These are phyloP conservation scores for Schwanniomyces vanrijiae DNA, from an alignment of 805 yeast species.

Conservation along the genomic window DNA sequence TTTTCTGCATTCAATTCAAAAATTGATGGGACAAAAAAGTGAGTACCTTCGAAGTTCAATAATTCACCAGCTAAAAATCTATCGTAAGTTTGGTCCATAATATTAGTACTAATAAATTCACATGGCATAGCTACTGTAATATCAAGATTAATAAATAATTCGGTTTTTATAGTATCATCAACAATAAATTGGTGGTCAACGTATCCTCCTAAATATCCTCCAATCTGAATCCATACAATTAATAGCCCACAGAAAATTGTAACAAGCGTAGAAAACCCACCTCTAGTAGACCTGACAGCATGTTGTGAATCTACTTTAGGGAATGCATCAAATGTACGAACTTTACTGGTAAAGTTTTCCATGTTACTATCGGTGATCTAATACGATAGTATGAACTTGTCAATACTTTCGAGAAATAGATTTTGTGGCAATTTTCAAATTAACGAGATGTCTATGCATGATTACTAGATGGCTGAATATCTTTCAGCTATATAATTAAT, in stretches of 20 bases:
- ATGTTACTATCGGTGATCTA: conserved; percentile 13
- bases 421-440: neutral
- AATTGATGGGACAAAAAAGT: conserved; percentile 53
- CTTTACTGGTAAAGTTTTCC: conserved; percentile 36
- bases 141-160: conserved; percentile 73
- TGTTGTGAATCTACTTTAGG: conserved; percentile 52
- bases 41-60: conserved; percentile 65
- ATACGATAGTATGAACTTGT: neutral
- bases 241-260: conserved; percentile 63
- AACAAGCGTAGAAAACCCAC: conserved; percentile 69
- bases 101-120: conserved; percentile 68
- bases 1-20: conserved; percentile 47
- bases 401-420: neutral
- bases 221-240: conserved; percentile 80
- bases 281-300: conserved; percentile 70
- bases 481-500: too few species aligned
- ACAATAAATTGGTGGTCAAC: conserved; percentile 78
- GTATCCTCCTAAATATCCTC: conserved; percentile 80
- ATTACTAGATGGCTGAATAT: neutral
- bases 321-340: conserved; percentile 49
- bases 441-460: neutral
- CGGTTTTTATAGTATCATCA: conserved; percentile 56
- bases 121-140: conserved; percentile 85
- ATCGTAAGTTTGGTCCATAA: conserved; percentile 76
- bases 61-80: conserved; percentile 74